A percentile compares a stretch with the other conserved stretches of the same genome.
Conservation (phyloP, 306 rosid genomes). For the Rosa chinensis region DNA sequence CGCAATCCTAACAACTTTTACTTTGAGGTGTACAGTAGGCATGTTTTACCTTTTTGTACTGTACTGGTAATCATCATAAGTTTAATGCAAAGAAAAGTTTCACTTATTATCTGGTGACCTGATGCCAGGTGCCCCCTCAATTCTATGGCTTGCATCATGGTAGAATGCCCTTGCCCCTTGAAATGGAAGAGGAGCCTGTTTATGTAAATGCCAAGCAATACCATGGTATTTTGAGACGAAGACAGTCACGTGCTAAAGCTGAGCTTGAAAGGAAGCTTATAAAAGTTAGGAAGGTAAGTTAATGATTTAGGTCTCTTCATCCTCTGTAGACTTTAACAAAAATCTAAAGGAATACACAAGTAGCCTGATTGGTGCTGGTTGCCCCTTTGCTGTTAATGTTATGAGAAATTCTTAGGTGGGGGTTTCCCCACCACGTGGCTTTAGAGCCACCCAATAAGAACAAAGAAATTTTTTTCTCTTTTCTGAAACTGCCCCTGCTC, state of each 20-base stretch:
- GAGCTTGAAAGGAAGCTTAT: constrained; percentile 71
- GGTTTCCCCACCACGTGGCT: too few species aligned
- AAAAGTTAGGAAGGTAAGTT: constrained; percentile 69
- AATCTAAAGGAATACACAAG: neutral
- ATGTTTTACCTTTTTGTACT: neutral
- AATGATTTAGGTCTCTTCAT: neutral
- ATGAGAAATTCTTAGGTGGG: too few species aligned
- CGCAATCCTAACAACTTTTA: too few species aligned
- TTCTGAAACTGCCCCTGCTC: too few species aligned
- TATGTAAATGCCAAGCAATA: constrained; percentile 93
- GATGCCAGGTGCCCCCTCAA: constrained; percentile 59
- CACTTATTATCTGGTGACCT: constrained; percentile 18
- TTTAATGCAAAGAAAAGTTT: constrained; percentile 17
- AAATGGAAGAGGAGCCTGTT: constrained; percentile 91
- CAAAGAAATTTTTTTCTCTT: too few species aligned
- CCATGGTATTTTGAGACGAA: constrained; percentile 85
- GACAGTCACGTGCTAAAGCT: constrained; percentile 90
- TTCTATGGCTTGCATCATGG: constrained; percentile 62
- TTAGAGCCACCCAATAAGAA: too few species aligned
- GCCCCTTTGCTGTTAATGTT: neutral
- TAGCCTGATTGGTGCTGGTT: neutral
- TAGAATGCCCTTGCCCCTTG: constrained; percentile 85
- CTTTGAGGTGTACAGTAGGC: neutral
- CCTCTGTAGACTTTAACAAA: neutral
- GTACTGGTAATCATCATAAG: neutral